Base-by-base conservation (phyloP, 225 moss, liverwort and hornwort species). In the Asterella californica region DNA sequence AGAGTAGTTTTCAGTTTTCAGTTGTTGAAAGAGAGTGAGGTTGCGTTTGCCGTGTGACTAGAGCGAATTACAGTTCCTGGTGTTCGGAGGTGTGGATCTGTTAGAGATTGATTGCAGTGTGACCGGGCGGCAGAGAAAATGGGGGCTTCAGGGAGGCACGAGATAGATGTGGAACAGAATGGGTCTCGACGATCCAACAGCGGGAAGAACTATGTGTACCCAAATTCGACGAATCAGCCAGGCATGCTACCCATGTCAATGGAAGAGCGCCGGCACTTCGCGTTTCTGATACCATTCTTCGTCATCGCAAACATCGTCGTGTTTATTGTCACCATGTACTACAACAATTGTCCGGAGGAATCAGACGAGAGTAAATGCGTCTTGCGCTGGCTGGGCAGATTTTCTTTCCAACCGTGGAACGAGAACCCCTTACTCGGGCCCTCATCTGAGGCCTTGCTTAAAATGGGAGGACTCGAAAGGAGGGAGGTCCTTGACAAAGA, bases 391-490 rank as follows among this genome's bases (percentile, higher is more conserved):
- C 36, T 88, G n/a, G 22, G 53, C 14, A 78, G 87, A 49, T 83
- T 97, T 77, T 92, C 94, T 17, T 97, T 97, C 75, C 92, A 97
- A 74, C 93, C 93, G 10, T 90, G 89, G 88, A 85, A 72, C 5
- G 90, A 93, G 82, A 97, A 97, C 80, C 93, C 96, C 0, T 75
- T 94, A 24, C 88, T 97, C 0, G 96, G 96, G 0, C 96, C 96
- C 0, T 88, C 92, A 0, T 84, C 90, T 11, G 15, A n/a, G 1
- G 89, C 93, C 0, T 88, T 97, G 42, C 80, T 80, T 47, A 61
- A 75, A 0, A 89, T 93, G 86, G 96, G 96, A 30, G 96, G 94
- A 0, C 54, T 97, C 42, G 72, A 62, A 46, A 79, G 85, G 30
- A 27, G 70, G 21, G 79, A 86, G 19, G 91, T 97, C 2, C 79